Percentiles rank a stretch among this genome's conserved stretches.
These are phyloP conservation scores for Candida ficus DNA, from an alignment of 805 yeast species.

Conservation along the genomic window DNA sequence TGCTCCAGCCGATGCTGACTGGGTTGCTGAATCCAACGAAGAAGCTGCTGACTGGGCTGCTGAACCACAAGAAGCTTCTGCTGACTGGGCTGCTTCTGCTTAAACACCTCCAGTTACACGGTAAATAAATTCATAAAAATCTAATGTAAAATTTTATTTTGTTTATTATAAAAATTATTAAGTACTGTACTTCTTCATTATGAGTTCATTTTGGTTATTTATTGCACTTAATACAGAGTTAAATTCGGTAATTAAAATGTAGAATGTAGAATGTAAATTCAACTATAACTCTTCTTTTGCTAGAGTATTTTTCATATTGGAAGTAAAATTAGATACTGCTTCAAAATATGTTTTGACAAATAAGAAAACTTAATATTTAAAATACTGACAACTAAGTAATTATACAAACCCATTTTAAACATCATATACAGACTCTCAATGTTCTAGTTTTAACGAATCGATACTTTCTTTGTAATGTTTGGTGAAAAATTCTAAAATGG, in stretches of 20 bases:
- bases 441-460: no score
- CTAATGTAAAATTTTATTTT: slow-evolving; percentile 24
- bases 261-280: no score
- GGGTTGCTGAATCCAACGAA: slow-evolving; percentile 68
- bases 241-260: not conserved
- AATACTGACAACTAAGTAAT: no score
- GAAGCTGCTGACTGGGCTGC: slow-evolving; percentile 62
- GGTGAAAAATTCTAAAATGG: no score
- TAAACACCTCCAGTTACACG: slow-evolving; percentile 12
- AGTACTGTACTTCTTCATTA: not conserved
- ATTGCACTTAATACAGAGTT: slow-evolving; percentile 4
- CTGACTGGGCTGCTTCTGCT: slow-evolving; percentile 25
- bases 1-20: slow-evolving; percentile 65
- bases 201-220: not conserved
- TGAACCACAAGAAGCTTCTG: slow-evolving; percentile 28
- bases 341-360: no score
- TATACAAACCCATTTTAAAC: no score
- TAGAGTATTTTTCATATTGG: no score
- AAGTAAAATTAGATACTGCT: no score
- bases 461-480: no score
- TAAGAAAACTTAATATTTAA: no score
- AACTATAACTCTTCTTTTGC: no score
- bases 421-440: no score
- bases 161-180: slow-evolving; percentile 11
- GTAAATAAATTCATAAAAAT: slow-evolving; percentile 23